A percentile compares a stretch with the other conserved stretches of the same genome.
Evolutionary conservation across 75 land plant species (phyloP).

Genomic region (Selaginella moellendorffii): DNA sequence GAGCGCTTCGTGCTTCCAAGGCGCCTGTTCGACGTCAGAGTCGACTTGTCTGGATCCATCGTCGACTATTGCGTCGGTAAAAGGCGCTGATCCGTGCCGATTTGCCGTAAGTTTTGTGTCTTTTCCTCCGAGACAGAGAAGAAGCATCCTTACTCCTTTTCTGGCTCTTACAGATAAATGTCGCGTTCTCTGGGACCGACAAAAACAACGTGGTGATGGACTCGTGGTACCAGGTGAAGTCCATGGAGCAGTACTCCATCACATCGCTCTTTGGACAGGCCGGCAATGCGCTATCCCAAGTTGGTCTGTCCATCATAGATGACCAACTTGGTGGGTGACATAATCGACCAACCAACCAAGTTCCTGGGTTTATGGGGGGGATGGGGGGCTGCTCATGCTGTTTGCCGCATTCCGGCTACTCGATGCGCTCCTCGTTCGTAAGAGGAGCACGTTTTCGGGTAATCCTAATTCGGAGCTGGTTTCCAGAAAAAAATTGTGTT

Average conservation of each 20-base stretch:
- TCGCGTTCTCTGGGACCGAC: slow-evolving; percentile 22
- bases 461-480: too few relatives aligned
- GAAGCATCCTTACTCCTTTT: not conserved
- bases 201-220: slow-evolving; percentile 11
- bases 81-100: not conserved
- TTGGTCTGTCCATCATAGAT: slow-evolving; percentile 6
- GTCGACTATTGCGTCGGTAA: not conserved
- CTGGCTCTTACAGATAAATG: slow-evolving; percentile 18
- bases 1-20: slow-evolving; percentile 1
- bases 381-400: too few relatives aligned
- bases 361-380: too few relatives aligned
- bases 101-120: not conserved
- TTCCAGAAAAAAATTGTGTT: too few relatives aligned
- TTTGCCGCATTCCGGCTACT: too few relatives aligned
- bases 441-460: too few relatives aligned
- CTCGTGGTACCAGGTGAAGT: slow-evolving; percentile 15
- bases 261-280: slow-evolving; percentile 13
- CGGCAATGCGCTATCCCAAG: slow-evolving; percentile 4
- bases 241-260: slow-evolving; percentile 14
- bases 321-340: not conserved
- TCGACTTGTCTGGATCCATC: not conserved
- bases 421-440: too few relatives aligned
- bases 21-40: slow-evolving; percentile 13
- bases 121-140: not conserved
- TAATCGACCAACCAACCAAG: too few relatives aligned